These are phyloP conservation scores for Podosphaera leucotricha DNA, from an alignment of 2,329 filamentous ascomycete genomes.

Conservation along the genomic window DNA sequence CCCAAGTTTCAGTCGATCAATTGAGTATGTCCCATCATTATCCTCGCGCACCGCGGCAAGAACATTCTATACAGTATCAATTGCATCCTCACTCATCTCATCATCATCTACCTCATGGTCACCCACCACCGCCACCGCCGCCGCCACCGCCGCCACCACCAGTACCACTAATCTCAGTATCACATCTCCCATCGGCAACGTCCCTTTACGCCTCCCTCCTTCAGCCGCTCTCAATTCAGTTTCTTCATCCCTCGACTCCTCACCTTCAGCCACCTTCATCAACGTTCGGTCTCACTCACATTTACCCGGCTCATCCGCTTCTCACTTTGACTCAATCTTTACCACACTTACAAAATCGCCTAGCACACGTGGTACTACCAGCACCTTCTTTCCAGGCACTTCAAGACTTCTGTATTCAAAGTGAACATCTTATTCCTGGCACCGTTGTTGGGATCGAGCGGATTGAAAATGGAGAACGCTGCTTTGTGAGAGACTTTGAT, in stretches of 20 bases:
- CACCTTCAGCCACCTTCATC: conserved; percentile 21
- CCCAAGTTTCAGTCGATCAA: not conserved
- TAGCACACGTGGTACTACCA: conserved; percentile 29
- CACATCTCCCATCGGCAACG: conserved; percentile 52
- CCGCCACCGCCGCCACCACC: no score
- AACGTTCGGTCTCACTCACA: not conserved
- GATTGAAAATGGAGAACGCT: conserved; percentile 3
- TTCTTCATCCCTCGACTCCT: not conserved
- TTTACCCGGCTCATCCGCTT: conserved; percentile 7
- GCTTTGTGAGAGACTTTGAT: conserved; percentile 52
- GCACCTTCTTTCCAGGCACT: conserved; percentile 43
- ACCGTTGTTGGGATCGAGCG: not conserved
- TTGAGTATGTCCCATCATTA: not conserved
- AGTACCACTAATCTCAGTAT: conserved; percentile 32
- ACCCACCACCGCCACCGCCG: not conserved
- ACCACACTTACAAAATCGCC: conserved; percentile 15
- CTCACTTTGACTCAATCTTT: conserved; percentile 21
- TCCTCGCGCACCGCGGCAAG: not conserved
- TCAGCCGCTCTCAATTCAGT: conserved; percentile 38
- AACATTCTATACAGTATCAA: not conserved
- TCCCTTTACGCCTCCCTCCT: conserved; percentile 66
- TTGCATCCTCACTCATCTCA: not conserved
- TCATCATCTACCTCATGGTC: not conserved
- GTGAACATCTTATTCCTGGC: conserved; percentile 25
- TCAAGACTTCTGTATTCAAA: conserved; percentile 28